Evolutionary conservation across 768 basidiomycete genomes (phyloP), one percentile per base, ranked within the genome.

Genomic region (Tylopilus rubrobrunneus): DNA sequence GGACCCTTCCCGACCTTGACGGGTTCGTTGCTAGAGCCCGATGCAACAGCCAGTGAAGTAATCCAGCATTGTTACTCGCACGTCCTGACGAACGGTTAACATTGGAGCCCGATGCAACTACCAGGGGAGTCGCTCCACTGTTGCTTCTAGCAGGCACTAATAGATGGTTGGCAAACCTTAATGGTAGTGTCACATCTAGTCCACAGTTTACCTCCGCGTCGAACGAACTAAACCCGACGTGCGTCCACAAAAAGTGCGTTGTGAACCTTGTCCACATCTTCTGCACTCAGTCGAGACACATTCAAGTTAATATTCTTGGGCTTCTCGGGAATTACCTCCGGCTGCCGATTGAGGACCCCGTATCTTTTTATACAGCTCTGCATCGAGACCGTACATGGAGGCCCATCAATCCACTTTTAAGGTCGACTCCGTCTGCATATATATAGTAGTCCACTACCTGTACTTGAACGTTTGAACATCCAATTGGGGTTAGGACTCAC

Each of bases 211-310:
- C 49, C 39, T 0, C 47, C 49, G 0, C 1, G 0, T 19, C n/a
- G 37, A 39, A 39, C 10, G 37, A 39, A 39, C n/a, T 4, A n/a
- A 19, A 39, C 15, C 8, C 37, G 37, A 39, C 17, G 37, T 7
- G 56, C 49, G 23, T 53, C 39, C 1, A 14, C 8, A 8, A 56
- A 56, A 19, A 60, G 53, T 9, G 47, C 57, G 15, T 50, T 14
- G 3, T 60, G 17, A 0, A 60, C n/a, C n/a, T 33, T 53, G 45
- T 53, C 36, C 0, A 31, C 17, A 45, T 58, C 58, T 23, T 59
- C 58, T 8, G 7, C n/a, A 8, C 17, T 39, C 37, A 8, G 29
- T 31, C 29, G 29, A 31, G 29, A 31, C 29, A 31, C 29, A n/a
- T n/a, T n/a, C n/a, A n/a, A n/a, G n/a, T n/a, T n/a, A n/a, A n/a